phyloP scores from a whole-genome alignment of 2,329 filamentous ascomycete species.

The Penicillium crustosum region DNA sequence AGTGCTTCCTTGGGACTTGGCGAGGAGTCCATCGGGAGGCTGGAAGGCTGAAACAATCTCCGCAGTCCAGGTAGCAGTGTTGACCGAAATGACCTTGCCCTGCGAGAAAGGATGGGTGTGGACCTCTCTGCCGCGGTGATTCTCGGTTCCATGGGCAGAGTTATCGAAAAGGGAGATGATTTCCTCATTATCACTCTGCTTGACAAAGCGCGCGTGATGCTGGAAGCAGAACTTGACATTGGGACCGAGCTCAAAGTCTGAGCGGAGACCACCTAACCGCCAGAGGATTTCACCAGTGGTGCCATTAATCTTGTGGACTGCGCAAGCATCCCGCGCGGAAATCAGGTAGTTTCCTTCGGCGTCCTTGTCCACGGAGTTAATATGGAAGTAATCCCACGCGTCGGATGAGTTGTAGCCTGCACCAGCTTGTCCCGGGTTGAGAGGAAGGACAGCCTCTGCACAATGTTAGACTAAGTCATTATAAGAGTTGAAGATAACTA shows the following conservation, averaged over 20 bases:
- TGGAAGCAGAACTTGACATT: constrained; percentile 53
- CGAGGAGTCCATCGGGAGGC: constrained; percentile 51
- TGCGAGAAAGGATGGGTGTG: constrained; percentile 39
- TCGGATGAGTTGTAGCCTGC: constrained; percentile 39
- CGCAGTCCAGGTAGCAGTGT: constrained; percentile 47
- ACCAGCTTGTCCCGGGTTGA: constrained; percentile 49
- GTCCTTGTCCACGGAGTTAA: constrained; percentile 48
- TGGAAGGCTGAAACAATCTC: constrained; percentile 49
- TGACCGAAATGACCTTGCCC: constrained; percentile 48
- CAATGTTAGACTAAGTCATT: too few species aligned
- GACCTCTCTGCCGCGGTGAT: constrained; percentile 19
- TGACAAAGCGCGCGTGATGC: constrained; percentile 52
- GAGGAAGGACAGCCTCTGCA: constrained; percentile 30
- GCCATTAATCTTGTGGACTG: constrained; percentile 51
- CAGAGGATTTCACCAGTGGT: constrained; percentile 50
- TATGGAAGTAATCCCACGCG: constrained; percentile 55
- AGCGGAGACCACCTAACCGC: constrained; percentile 48
- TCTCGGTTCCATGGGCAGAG: constrained; percentile 45
- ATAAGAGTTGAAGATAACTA: too few species aligned
- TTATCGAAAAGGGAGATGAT: constrained; percentile 58
- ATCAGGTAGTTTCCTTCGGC: constrained; percentile 49
- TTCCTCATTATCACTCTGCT: constrained; percentile 49
- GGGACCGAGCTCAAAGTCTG: constrained; percentile 44
- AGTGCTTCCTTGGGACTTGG: constrained; percentile 54
- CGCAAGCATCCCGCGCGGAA: constrained; percentile 48